A percentile compares a stretch with the other conserved stretches of the same genome.
Conservation (phyloP, 1,139 yeast species). For the Sugiyamaella paludigena region DNA sequence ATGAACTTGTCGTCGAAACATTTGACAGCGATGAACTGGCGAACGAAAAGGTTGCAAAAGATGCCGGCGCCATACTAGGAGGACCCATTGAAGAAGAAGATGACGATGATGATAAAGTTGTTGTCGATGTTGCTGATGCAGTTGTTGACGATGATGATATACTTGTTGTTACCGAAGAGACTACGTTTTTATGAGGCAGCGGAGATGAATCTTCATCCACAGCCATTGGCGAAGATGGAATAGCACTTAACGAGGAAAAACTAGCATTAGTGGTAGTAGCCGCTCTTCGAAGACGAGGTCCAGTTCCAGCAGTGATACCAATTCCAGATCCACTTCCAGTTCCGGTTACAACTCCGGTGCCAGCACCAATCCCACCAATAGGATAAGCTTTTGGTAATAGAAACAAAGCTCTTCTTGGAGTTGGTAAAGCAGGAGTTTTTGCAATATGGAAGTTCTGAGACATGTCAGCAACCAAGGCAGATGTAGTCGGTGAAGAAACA, state of each 20-base stretch:
- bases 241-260: slow-evolving; percentile 1
- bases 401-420: slow-evolving; percentile 38
- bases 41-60: slow-evolving; percentile 14
- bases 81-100: slow-evolving; percentile 2
- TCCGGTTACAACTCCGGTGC: not conserved
- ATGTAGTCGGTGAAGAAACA: slow-evolving; percentile 30
- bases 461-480: slow-evolving; percentile 49
- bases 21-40: slow-evolving; percentile 13
- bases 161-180: slow-evolving; percentile 2
- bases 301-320: slow-evolving; percentile 3
- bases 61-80: slow-evolving; percentile 6
- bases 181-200: slow-evolving; percentile 21
- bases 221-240: slow-evolving; percentile 17
- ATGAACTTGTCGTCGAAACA: slow-evolving; percentile 5
- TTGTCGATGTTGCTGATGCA: slow-evolving; percentile 2
- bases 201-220: slow-evolving; percentile 18
- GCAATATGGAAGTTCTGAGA: slow-evolving; percentile 48
- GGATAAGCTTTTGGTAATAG: slow-evolving; percentile 23
- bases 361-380: slow-evolving; percentile 1
- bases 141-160: slow-evolving; percentile 8
- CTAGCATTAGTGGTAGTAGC: slow-evolving; percentile 2
- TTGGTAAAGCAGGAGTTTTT: slow-evolving; percentile 33
- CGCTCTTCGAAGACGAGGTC: slow-evolving; percentile 2
- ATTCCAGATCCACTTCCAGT: not conserved
- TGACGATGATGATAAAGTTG: slow-evolving; percentile 6